Evolutionary conservation across 805 yeast species (phyloP).

Genomic region (Nakazawaea laoshanensis): DNA sequence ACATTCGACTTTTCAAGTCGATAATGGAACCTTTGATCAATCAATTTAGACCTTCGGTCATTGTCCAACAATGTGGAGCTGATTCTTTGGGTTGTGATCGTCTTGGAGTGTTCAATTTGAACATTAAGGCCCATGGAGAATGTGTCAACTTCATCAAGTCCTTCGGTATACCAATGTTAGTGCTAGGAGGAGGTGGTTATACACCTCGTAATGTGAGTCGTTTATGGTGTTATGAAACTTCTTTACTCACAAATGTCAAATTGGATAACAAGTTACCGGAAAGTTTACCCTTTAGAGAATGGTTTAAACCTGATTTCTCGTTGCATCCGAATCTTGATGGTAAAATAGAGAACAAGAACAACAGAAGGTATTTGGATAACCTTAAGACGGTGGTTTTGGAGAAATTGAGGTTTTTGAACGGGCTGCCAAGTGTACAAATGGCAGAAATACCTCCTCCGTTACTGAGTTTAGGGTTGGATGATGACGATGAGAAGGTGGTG

Average conservation of each 20-base stretch:
- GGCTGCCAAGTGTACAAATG: conserved; percentile 95
- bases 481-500: conserved; percentile 28
- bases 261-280: conserved; percentile 72
- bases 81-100: conserved; percentile 92
- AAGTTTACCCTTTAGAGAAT: conserved; percentile 64
- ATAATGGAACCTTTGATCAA: conserved; percentile 86
- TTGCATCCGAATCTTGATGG: conserved; percentile 80
- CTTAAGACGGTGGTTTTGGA: conserved; percentile 70
- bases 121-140: conserved; percentile 90
- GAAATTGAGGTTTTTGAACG: conserved; percentile 70
- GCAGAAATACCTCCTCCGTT: conserved; percentile 73
- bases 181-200: conserved; percentile 96
- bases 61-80: conserved; percentile 96
- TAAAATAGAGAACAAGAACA: conserved; percentile 76
- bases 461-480: conserved; percentile 31
- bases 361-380: conserved; percentile 74
- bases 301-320: conserved; percentile 87
- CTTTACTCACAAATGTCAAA: conserved; percentile 72
- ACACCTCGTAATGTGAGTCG: conserved; percentile 93
- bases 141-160: conserved; percentile 86
- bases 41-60: conserved; percentile 87
- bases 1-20: conserved; percentile 67
- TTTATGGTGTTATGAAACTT: conserved; percentile 94
- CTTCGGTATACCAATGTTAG: conserved; percentile 84
- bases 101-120: conserved; percentile 86